Evolutionary conservation across 805 yeast genomes (phyloP).

Genomic region (Brettanomyces bruxellensis): DNA sequence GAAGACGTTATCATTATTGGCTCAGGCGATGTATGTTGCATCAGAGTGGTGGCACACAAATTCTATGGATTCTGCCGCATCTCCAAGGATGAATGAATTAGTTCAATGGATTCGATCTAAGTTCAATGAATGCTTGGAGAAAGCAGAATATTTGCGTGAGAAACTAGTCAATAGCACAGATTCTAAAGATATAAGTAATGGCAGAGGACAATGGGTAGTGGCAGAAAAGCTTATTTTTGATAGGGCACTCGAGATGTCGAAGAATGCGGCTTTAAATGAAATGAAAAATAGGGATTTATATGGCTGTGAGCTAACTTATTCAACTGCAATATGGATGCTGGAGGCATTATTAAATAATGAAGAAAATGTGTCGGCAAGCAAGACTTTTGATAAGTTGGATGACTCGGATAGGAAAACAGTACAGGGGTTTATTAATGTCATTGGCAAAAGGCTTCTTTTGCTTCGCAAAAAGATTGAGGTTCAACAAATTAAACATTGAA

Average conservation of each 20-base stretch:
- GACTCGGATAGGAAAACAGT: slow-evolving; percentile 67
- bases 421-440: slow-evolving; percentile 72
- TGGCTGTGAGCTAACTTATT: slow-evolving; percentile 81
- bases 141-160: slow-evolving; percentile 70
- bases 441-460: slow-evolving; percentile 55
- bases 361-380: slow-evolving; percentile 10
- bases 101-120: slow-evolving; percentile 90
- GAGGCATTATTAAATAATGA: slow-evolving; percentile 63
- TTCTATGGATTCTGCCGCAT: slow-evolving; percentile 22
- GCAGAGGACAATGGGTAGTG: slow-evolving; percentile 22
- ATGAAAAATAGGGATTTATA: slow-evolving; percentile 60
- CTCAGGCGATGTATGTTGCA: slow-evolving; percentile 79
- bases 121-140: slow-evolving; percentile 82
- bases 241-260: slow-evolving; percentile 86
- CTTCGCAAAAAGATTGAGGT: too few relatives aligned
- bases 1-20: slow-evolving; percentile 72
- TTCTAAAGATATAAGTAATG: slow-evolving; percentile 10
- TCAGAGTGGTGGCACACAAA: slow-evolving; percentile 81
- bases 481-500: too few relatives aligned
- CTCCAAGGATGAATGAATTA: slow-evolving; percentile 47
- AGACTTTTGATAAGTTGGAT: slow-evolving; percentile 43
- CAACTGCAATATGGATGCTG: slow-evolving; percentile 93
- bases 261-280: slow-evolving; percentile 86
- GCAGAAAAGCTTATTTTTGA: slow-evolving; percentile 88
- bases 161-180: slow-evolving; percentile 44